phyloP scores from a whole-genome alignment of 306 rosid species.

The Begonia masoniana region DNA sequence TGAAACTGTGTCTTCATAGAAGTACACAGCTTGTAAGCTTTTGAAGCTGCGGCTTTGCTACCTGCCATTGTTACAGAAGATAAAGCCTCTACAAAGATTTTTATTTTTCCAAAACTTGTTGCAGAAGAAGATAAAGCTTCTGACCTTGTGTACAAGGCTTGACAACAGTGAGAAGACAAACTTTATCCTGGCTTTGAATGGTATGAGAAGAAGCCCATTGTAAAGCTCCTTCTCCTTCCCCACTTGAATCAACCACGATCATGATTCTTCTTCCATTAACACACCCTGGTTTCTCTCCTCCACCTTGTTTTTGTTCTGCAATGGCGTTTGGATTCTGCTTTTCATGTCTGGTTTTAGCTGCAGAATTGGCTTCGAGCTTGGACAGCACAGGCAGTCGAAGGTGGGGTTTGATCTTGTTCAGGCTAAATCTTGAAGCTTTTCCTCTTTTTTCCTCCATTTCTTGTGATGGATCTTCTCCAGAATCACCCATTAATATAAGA shows the following conservation, averaged over 20 bases:
- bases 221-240: slow-evolving; percentile 71
- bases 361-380: slow-evolving; percentile 20
- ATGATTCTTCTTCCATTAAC: slow-evolving; percentile 53
- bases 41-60: slow-evolving; percentile 41
- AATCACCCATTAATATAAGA: slow-evolving; percentile 11
- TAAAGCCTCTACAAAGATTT: neutral
- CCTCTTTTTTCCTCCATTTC: slow-evolving; percentile 69
- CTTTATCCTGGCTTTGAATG: slow-evolving; percentile 58
- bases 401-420: slow-evolving; percentile 77
- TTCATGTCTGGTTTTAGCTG: slow-evolving; percentile 12
- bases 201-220: slow-evolving; percentile 93
- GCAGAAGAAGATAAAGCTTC: neutral
- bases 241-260: slow-evolving; percentile 88
- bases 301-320: slow-evolving; percentile 6
- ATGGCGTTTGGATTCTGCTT: slow-evolving; percentile 9
- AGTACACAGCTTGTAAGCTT: slow-evolving; percentile 44
- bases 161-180: slow-evolving; percentile 63
- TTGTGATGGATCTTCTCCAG: neutral
- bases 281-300: slow-evolving; percentile 25
- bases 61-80: slow-evolving; percentile 18
- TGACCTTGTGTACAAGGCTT: slow-evolving; percentile 61
- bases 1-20: slow-evolving; percentile 56
- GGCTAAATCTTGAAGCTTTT: slow-evolving; percentile 67
- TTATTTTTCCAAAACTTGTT: neutral
- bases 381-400: slow-evolving; percentile 51